These are phyloP conservation scores for Calocybe gambosa DNA, from an alignment of 1,284 basidiomycete genomes.

Conservation along the genomic window DNA sequence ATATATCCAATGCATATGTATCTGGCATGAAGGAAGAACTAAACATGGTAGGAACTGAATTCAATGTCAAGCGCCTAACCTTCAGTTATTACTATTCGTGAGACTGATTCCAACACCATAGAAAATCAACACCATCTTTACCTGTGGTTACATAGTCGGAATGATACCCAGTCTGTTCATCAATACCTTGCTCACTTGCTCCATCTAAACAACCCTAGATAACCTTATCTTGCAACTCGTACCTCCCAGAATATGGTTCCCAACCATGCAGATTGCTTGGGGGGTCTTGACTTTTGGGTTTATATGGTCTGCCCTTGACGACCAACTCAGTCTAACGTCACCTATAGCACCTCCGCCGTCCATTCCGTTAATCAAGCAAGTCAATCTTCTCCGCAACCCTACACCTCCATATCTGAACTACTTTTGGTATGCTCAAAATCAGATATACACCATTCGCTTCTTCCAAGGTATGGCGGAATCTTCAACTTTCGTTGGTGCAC, in stretches of 20 bases:
- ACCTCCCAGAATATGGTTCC: constrained; percentile 60
- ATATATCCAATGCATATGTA: constrained; percentile 68
- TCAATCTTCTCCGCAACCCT: background rate
- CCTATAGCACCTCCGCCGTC: constrained; percentile 47
- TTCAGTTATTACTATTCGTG: constrained; percentile 1
- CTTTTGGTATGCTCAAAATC: constrained; percentile 1
- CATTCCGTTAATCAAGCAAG: constrained; percentile 50
- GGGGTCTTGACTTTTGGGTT: constrained; percentile 60
- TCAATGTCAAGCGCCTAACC: constrained; percentile 42
- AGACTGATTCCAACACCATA: constrained; percentile 19
- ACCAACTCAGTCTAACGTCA: background rate
- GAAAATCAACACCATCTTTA: constrained; percentile 70
- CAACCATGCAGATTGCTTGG: constrained; percentile 60
- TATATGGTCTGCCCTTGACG: constrained; percentile 3
- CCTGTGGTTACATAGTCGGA: constrained; percentile 65
- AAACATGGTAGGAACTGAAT: constrained; percentile 61
- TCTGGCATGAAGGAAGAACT: constrained; percentile 82
- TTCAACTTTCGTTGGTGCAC: constrained; percentile 71
- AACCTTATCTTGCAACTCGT: constrained; percentile 59
- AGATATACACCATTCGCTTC: constrained; percentile 71
- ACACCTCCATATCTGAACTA: constrained; percentile 8
- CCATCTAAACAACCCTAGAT: constrained; percentile 29
- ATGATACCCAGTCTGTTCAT: constrained; percentile 62
- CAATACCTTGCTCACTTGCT: background rate
- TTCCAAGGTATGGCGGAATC: constrained; percentile 70